Base-by-base conservation (phyloP, 495 filamentous ascomycete species). In the Oidiodendron maius region DNA sequence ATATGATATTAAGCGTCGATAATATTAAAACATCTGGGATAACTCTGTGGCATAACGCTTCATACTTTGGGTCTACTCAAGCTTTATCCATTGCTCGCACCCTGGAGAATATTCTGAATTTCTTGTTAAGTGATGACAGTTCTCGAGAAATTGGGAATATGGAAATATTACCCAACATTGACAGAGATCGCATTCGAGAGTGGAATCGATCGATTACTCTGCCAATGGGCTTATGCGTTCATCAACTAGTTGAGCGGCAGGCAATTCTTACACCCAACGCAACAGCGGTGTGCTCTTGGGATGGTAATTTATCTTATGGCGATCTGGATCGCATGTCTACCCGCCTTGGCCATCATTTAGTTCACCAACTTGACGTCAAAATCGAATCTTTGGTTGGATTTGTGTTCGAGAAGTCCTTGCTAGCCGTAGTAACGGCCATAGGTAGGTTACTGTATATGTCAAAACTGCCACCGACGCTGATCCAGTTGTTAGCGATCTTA, bases 401-500 rank as follows among this genome's bases (percentile, higher is more conserved):
- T 4, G 66, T 59, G 44, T 58, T 72, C n/a, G 61, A 72, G 32
- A 75, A 75, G 53, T 73, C 70, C 3, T 55, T 49, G 21, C 64
- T 63, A 65, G 56, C 59, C 13, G 32, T 67, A 10, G 63, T 74
- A 9, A 58, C 69, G 2, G 58, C 66, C 4, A 40, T 76, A 12
- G 72, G 56, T 1, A 51, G 71, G 5, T 21, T 74, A n/a, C 65
- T 64, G 25, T 61, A 72, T n/a, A 71, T 71, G n/a, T 67, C 57
- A 12, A 64, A 44, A 8, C 55, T 57, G 50, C 74, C 80, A 17
- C 72, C 74, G n/a, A 59, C 82, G 6, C 75, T 79, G 39, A 4
- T 17, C n/a, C n/a, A 5, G 4, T n/a, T n/a, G n/a, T n/a, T n/a
- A n/a, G n/a, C n/a, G n/a, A n/a, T n/a, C n/a, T n/a, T n/a, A n/a